These are phyloP conservation scores for Logfia minima DNA, from an alignment of 129 eudicot genomes.

Conservation along the genomic window DNA sequence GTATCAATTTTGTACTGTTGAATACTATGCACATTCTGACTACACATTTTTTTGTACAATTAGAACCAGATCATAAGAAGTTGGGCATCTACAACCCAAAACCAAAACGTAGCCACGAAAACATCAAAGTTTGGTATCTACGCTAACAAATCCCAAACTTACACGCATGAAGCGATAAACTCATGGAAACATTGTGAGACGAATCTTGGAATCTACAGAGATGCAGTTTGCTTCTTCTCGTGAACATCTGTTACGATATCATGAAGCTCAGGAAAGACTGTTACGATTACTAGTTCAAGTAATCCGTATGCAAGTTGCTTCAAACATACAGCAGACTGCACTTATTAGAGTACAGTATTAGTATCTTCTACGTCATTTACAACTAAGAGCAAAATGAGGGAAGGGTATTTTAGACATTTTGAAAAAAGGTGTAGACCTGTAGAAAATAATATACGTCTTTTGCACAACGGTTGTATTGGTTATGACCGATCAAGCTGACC, in stretches of 20 bases:
- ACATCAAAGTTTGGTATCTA: conserved; percentile 16
- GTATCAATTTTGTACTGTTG: conserved; percentile 11
- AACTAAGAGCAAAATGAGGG: background rate
- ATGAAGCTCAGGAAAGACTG: conserved; percentile 84
- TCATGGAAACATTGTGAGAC: conserved; percentile 7
- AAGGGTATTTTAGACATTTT: conserved; percentile 23
- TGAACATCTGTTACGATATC: conserved; percentile 63
- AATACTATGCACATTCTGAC: conserved; percentile 37
- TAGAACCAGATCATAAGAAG: conserved; percentile 13
- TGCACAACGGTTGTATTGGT: conserved; percentile 92
- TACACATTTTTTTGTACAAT: conserved; percentile 34
- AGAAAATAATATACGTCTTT: conserved; percentile 83
- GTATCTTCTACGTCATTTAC: background rate
- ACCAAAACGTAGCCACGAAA: conserved; percentile 18
- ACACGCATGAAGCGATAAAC: background rate
- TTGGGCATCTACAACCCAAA: background rate
- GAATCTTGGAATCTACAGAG: conserved; percentile 19
- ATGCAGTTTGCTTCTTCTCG: conserved; percentile 34
- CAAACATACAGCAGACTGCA: conserved; percentile 82
- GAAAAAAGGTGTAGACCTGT: conserved; percentile 49
- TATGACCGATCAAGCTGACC: conserved; percentile 89
- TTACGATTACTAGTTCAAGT: conserved; percentile 75
- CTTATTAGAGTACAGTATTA: background rate
- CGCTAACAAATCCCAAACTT: conserved; percentile 4
- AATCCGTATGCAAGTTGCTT: conserved; percentile 84